Conservation (phyloP, 345 rosid genomes). For the Dipteronia sinensis region DNA sequence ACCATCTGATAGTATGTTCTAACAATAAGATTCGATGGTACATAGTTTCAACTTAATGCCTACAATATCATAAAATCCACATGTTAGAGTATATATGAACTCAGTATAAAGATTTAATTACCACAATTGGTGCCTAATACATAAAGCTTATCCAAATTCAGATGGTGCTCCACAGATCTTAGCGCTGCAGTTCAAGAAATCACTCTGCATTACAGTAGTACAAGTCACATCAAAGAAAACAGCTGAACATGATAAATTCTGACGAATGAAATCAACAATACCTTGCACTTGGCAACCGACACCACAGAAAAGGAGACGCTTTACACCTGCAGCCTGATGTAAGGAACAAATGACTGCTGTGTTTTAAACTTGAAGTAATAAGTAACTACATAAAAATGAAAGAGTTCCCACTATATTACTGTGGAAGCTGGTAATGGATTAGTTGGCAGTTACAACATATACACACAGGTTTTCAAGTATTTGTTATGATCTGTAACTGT, state of each 20-base stretch:
- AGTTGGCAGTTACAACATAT: neutral
- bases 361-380: conserved; percentile 3
- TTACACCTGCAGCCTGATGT: conserved; percentile 84
- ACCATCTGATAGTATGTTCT: neutral
- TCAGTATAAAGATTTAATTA: conserved; percentile 32
- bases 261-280: conserved; percentile 28
- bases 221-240: conserved; percentile 52
- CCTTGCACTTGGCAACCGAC: conserved; percentile 99
- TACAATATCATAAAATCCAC: neutral
- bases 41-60: neutral
- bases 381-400: neutral
- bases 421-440: neutral
- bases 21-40: neutral
- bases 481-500: neutral
- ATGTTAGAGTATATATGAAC: neutral
- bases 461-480: neutral
- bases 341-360: conserved; percentile 11
- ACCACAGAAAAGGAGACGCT: conserved; percentile 95
- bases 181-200: conserved; percentile 93
- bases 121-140: conserved; percentile 97
- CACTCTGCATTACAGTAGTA: conserved; percentile 86
- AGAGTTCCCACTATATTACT: neutral
- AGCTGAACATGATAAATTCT: conserved; percentile 11
- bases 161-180: conserved; percentile 85
- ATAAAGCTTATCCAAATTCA: conserved; percentile 91